These are phyloP conservation scores for Pyronema domesticum DNA, from an alignment of 495 filamentous ascomycete genomes.

Conservation along the genomic window DNA sequence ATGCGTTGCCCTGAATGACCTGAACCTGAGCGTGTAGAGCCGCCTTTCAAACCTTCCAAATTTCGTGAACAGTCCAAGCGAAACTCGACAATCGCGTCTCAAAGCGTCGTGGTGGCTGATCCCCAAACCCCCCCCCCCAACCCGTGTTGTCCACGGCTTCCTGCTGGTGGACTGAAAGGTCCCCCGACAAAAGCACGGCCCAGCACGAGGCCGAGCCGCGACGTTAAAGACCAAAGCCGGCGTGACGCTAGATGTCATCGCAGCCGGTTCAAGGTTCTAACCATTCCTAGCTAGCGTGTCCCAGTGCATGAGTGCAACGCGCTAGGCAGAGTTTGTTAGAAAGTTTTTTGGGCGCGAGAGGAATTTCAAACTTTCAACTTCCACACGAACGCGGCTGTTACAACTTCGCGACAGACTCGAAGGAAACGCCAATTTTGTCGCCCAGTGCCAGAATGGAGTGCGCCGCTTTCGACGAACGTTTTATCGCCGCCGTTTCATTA, in stretches of 20 bases:
- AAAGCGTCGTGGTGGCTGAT: too few relatives aligned
- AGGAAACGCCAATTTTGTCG: not conserved
- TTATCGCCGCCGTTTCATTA: not conserved
- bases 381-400: not conserved
- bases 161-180: too few relatives aligned
- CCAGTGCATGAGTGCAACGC: not conserved
- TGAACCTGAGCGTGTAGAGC: too few relatives aligned
- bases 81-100: too few relatives aligned
- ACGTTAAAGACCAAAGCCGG: not conserved
- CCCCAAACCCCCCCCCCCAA: too few relatives aligned
- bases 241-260: not conserved
- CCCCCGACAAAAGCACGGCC: too few relatives aligned
- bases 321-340: not conserved
- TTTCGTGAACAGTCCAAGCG: too few relatives aligned
- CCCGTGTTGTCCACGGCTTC: too few relatives aligned
- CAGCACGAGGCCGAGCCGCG: not conserved
- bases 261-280: not conserved
- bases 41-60: too few relatives aligned
- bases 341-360: not conserved
- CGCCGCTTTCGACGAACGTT: conserved; percentile 1
- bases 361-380: not conserved
- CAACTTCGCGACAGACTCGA: not conserved
- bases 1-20: too few relatives aligned
- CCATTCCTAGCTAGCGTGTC: not conserved
- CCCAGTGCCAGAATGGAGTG: conserved; percentile 3